Evolutionary conservation across 2,329 filamentous ascomycete species (phyloP).

Genomic region (Aureobasidium sp.): DNA sequence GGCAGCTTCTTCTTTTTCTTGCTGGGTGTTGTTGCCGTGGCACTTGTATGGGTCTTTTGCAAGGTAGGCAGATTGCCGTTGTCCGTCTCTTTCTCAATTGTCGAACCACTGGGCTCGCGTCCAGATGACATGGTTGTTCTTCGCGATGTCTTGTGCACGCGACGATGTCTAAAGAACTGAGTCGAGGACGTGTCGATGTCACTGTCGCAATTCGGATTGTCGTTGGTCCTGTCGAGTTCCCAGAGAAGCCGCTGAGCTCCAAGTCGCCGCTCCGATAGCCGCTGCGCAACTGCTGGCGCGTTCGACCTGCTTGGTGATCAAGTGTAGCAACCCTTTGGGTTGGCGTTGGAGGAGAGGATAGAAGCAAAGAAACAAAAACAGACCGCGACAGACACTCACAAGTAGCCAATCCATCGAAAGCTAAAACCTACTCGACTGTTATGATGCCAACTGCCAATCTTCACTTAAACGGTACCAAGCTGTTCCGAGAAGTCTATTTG

Average conservation of each 20-base stretch:
- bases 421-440: neutral
- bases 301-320: neutral
- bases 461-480: neutral
- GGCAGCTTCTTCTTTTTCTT: conserved; percentile 9
- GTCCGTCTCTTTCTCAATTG: neutral
- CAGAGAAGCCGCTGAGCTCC: neutral
- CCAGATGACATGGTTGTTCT: neutral
- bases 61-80: neutral
- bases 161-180: no score
- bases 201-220: neutral
- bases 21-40: neutral
- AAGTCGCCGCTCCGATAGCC: neutral
- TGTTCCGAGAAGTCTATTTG: conserved; percentile 7
- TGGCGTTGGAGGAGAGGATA: no score
- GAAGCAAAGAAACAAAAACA: neutral
- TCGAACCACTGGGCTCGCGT: neutral
- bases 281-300: neutral
- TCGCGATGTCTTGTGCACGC: neutral
- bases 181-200: neutral
- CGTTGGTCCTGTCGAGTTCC: neutral
- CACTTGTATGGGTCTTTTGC: neutral
- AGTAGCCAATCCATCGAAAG: neutral
- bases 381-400: neutral
- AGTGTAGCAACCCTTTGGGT: neutral
- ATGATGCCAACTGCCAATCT: conserved; percentile 9